Base-by-base conservation (phyloP, 225 moss, liverwort and hornwort genomes). In the Sphagnum tenellum region DNA sequence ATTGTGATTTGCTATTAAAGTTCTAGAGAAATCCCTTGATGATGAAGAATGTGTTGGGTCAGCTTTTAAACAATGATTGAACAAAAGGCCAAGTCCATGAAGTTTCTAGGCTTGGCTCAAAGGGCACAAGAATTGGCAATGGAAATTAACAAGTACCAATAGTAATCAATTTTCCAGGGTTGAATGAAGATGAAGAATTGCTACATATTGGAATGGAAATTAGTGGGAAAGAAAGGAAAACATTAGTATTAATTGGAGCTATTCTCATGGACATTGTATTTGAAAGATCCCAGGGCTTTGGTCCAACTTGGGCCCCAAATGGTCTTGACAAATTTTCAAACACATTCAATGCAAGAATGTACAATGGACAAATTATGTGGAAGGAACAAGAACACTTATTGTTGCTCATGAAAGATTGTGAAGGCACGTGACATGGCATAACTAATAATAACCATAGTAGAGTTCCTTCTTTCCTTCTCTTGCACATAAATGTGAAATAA, bases 21-120 rank as follows among this genome's bases (percentile, higher is more conserved):
- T 85, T 98, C 70, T 82, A 92, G 55, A 89, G 75, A 48, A 88
- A 98, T 72, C 92, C 96, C 12, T 78, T 86, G 55, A 87, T 98
- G 73, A 79, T 98, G 64, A 84, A 89, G 75, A 75, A 62, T 50
- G 75, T 98, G 10, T 79, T 84, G 65, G 75, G 74, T 62, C 86
- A 86, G 75, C 29, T 29, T 29, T 29, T 1, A 29, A 29, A 1
- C 29, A 29, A 29, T 29, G 29, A 29, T 29, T 29, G 29, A 29
- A 1, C 1, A 29, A 2, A 5, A 52, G 9, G 9, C 6, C 7
- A 9, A 52, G 52, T 52, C 52, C 6, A 52, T 52, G 52, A 52
- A 52, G 9, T 6, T 52, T 9, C 2, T 5, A 9, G 2, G 1
- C 52, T 5, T 6, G 7, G 52, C 2, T 52, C 52, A 52, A 6